Evolutionary conservation across 73 alveolate genomes (phyloP).

Genomic region (Paramecium caudatum): DNA sequence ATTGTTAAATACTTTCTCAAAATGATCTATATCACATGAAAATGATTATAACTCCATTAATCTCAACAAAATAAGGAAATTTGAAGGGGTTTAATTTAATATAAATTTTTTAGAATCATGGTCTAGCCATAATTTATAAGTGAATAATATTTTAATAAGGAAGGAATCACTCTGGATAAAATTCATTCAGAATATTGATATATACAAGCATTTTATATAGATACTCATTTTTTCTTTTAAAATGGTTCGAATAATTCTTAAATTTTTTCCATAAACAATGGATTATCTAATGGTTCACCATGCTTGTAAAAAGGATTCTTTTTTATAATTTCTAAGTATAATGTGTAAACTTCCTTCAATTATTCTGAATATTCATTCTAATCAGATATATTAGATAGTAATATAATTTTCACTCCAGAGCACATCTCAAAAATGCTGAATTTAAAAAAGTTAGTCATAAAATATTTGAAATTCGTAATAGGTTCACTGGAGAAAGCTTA

Average conservation of each 20-base stretch:
- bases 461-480: slow-evolving; percentile 43
- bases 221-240: neutral
- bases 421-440: slow-evolving; percentile 45
- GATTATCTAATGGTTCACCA: slow-evolving; percentile 59
- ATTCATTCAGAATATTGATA: too few species aligned
- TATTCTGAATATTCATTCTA: neutral
- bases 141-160: too few species aligned
- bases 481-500: slow-evolving; percentile 58
- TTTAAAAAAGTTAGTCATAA: slow-evolving; percentile 1
- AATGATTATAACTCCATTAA: too few species aligned
- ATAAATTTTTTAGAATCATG: too few species aligned
- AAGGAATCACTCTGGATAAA: too few species aligned
- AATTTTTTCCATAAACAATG: slow-evolving; percentile 28
- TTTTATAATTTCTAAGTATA: slow-evolving; percentile 58
- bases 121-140: too few species aligned
- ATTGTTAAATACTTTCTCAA: too few species aligned
- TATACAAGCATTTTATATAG: too few species aligned
- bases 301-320: slow-evolving; percentile 42
- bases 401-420: slow-evolving; percentile 45
- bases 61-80: too few species aligned
- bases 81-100: too few species aligned
- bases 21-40: too few species aligned
- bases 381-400: slow-evolving; percentile 24
- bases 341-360: neutral
- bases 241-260: slow-evolving; percentile 40